Base-by-base conservation (phyloP, 495 filamentous ascomycete genomes). In the Podospora bellae-mahoneyi region DNA sequence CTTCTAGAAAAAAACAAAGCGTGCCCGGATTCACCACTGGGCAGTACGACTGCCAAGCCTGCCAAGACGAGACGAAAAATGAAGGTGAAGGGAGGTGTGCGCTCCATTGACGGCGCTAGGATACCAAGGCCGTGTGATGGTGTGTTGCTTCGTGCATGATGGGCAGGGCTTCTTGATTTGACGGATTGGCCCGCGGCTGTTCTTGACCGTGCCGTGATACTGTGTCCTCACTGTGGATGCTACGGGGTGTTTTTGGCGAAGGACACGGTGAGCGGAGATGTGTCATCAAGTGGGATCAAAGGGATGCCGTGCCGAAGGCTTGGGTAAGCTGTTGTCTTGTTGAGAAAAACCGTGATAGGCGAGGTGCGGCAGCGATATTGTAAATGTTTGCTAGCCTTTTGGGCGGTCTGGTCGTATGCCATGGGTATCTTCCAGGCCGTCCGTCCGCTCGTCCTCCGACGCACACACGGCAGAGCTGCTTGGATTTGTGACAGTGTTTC, bases 131-230 rank as follows among this genome's bases (percentile, higher is more conserved):
- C 62, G 64, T 72, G 68, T 73, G 71, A 72, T 71, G 66, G 65
- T 28, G 55, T 23, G 61, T 58, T 69, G 59, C 20, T 26, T 66
- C 65, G 60, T 73, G 72, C 74, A 72, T 70, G 71, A 69, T 57
- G 65, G 69, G 34, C 64, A 66, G 71, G 67, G 65, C 61, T 63
- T 63, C 58, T 62, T 68, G 34, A 32, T 64, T 60, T 70, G 73
- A 71, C 78, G 72, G 72, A 70, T 72, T 71, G 73, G 77, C 75
- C 75, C 74, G 68, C 69, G 72, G 73, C 68, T 67, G 73, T 76
- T 60, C 15, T 27, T 62, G 28, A 23, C 64, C 19, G 59, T 60
- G 32, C 30, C 26, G 64, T 44, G 55, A 70, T 70, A 71, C 66
- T 71, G 65, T 71, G 5, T 32, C 60, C 65, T 39, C 57, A 61